These are phyloP conservation scores for Sporothrix globosa DNA, from an alignment of 2,329 filamentous ascomycete genomes.

Conservation along the genomic window DNA sequence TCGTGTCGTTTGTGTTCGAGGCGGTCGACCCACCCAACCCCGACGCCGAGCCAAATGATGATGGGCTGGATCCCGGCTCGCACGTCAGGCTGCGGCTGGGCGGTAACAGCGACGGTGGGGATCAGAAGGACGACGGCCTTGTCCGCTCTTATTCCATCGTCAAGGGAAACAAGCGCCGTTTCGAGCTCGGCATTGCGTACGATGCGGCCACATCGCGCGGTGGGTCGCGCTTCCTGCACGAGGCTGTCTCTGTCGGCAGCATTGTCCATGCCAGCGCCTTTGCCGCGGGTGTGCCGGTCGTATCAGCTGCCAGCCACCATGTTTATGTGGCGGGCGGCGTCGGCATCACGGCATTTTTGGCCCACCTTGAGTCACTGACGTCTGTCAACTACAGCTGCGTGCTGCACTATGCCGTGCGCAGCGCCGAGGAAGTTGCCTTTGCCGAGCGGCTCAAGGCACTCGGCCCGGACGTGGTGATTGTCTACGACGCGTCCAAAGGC, in stretches of 20 bases:
- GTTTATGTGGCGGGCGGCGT: constrained; percentile 67
- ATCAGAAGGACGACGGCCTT: constrained; percentile 41
- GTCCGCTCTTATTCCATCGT: constrained; percentile 65
- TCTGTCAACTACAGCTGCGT: constrained; percentile 54
- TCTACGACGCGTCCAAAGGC: constrained; percentile 58
- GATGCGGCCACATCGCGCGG: constrained; percentile 52
- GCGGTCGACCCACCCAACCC: constrained; percentile 40
- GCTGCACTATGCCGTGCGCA: constrained; percentile 63
- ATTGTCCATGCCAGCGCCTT: constrained; percentile 56
- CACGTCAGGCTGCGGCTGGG: constrained; percentile 60
- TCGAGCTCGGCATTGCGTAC: constrained; percentile 63
- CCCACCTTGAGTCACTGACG: constrained; percentile 49
- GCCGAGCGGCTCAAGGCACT: constrained; percentile 50
- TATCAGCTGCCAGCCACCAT: constrained; percentile 56
- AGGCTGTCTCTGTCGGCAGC: constrained; percentile 52
- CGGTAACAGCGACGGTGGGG: constrained; percentile 48
- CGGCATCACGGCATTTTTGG: constrained; percentile 67
- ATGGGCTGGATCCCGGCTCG: constrained; percentile 47
- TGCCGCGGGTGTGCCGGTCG: constrained; percentile 53
- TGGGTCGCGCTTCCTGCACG: constrained; percentile 64
- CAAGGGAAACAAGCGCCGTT: constrained; percentile 51
- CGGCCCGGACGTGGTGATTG: constrained; percentile 40
- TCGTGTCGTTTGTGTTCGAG: constrained; percentile 59
- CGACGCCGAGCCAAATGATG: constrained; percentile 32
- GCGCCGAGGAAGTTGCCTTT: constrained; percentile 58